Percentiles rank a stretch among this genome's conserved stretches.
These are phyloP conservation scores for Candida tibetensis DNA, from an alignment of 805 yeast species.

Conservation along the genomic window DNA sequence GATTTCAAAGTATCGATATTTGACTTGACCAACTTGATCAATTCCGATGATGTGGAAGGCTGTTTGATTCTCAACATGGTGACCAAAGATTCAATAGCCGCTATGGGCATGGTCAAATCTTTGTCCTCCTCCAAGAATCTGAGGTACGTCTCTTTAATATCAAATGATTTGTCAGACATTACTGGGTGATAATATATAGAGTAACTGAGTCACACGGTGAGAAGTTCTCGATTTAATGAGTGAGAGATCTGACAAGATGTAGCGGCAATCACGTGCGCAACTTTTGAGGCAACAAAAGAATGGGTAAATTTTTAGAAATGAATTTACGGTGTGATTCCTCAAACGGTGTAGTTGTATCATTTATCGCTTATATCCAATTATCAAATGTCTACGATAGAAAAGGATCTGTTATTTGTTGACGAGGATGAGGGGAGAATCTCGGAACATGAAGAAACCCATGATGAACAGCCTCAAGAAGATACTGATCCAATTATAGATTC, in stretches of 20 bases:
- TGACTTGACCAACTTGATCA: constrained; percentile 74
- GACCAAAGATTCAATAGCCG: constrained; percentile 93
- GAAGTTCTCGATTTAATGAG: too few species aligned
- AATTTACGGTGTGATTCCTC: too few species aligned
- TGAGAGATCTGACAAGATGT: too few species aligned
- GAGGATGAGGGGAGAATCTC: constrained; percentile 22
- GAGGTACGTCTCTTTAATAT: constrained; percentile 77
- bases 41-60: constrained; percentile 91
- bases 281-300: too few species aligned
- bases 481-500: constrained; percentile 42
- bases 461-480: constrained; percentile 12
- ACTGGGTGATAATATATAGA: too few species aligned
- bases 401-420: constrained; percentile 18
- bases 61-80: constrained; percentile 77
- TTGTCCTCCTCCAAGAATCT: constrained; percentile 81
- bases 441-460: constrained; percentile 8
- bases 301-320: too few species aligned
- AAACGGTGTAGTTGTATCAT: too few species aligned
- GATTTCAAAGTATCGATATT: constrained; percentile 73
- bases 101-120: constrained; percentile 99
- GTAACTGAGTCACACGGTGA: too few species aligned
- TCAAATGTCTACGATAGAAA: constrained; percentile 4
- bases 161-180: constrained; percentile 44
- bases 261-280: too few species aligned
- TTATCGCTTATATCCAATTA: too few species aligned